These are phyloP conservation scores for Geoglossum cookeanum DNA, from an alignment of 2,329 filamentous ascomycete genomes.

Conservation along the genomic window DNA sequence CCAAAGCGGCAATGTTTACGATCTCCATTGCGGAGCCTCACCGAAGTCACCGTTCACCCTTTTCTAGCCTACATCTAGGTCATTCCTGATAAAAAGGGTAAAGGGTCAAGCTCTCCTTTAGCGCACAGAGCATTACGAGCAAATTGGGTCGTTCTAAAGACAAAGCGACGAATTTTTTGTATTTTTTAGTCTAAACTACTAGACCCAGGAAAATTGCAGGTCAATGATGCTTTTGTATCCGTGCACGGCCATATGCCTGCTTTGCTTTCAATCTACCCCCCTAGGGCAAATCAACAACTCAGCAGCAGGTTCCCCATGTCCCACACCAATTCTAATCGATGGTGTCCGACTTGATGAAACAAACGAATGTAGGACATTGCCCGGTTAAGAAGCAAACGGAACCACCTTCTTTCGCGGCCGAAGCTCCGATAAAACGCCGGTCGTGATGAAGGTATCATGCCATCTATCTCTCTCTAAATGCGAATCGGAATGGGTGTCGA, in stretches of 20 bases:
- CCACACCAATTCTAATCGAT: not conserved
- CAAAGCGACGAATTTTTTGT: not conserved
- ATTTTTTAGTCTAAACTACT: not conserved
- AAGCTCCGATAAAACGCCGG: conserved; percentile 1
- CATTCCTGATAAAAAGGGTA: no score
- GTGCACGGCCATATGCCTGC: not conserved
- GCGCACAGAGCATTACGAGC: not conserved
- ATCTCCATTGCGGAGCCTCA: not conserved
- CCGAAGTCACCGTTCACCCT: not conserved
- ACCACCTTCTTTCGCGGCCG: not conserved
- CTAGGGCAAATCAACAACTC: not conserved
- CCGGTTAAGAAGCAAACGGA: conserved; percentile 1
- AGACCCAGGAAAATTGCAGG: not conserved
- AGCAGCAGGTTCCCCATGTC: not conserved
- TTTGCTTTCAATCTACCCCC: not conserved
- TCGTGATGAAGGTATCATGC: conserved; percentile 2
- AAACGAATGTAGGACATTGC: not conserved
- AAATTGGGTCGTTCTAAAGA: not conserved
- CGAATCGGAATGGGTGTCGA: not conserved
- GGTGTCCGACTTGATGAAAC: not conserved
- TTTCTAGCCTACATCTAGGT: not conserved
- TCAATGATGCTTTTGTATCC: not conserved
- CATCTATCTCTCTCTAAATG: conserved; percentile 3
- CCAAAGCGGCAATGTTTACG: not conserved
- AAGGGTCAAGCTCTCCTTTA: no score